These are phyloP conservation scores for Kentomonas sorsogonicus DNA, from an alignment of 208 protist genomes.

Conservation along the genomic window DNA sequence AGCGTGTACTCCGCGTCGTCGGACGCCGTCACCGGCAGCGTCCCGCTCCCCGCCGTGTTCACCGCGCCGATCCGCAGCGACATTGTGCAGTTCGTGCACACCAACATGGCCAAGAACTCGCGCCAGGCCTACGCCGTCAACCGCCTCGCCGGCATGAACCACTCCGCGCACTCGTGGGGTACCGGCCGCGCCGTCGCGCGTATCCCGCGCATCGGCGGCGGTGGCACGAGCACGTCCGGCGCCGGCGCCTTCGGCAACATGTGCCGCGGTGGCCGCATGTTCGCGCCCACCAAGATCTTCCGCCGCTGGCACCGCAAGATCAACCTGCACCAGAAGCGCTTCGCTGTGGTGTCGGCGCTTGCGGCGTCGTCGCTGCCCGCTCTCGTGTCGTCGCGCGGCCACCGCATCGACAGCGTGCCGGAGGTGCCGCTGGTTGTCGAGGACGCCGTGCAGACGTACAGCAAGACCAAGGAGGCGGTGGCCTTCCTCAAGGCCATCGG, in stretches of 20 bases:
- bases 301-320: slow-evolving; percentile 97
- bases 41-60: slow-evolving; percentile 78
- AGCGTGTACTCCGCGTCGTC: slow-evolving; percentile 83
- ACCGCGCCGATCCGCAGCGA: slow-evolving; percentile 80
- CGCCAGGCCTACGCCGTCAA: slow-evolving; percentile 97
- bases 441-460: slow-evolving; percentile 81
- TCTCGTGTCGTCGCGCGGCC: slow-evolving; percentile 97
- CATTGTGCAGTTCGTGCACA: slow-evolving; percentile 94
- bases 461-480: slow-evolving; percentile 96
- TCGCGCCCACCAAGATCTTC: slow-evolving; percentile 97
- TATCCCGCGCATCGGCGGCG: slow-evolving; percentile 98
- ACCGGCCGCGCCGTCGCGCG: slow-evolving; percentile 99
- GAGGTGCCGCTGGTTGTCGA: slow-evolving; percentile 97
- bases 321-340: slow-evolving; percentile 96
- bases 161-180: slow-evolving; percentile 98
- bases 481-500: slow-evolving; percentile 90
- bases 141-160: slow-evolving; percentile 94
- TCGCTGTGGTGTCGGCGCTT: slow-evolving; percentile 96
- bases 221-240: slow-evolving; percentile 96
- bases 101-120: slow-evolving; percentile 95
- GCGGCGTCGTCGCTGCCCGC: slow-evolving; percentile 95
- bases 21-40: slow-evolving; percentile 68
- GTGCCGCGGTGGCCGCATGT: slow-evolving; percentile 99
- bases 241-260: slow-evolving; percentile 99
- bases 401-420: slow-evolving; percentile 92